These are phyloP conservation scores for Phaseolus lunatus DNA, from an alignment of 306 rosid genomes.

Conservation along the genomic window DNA sequence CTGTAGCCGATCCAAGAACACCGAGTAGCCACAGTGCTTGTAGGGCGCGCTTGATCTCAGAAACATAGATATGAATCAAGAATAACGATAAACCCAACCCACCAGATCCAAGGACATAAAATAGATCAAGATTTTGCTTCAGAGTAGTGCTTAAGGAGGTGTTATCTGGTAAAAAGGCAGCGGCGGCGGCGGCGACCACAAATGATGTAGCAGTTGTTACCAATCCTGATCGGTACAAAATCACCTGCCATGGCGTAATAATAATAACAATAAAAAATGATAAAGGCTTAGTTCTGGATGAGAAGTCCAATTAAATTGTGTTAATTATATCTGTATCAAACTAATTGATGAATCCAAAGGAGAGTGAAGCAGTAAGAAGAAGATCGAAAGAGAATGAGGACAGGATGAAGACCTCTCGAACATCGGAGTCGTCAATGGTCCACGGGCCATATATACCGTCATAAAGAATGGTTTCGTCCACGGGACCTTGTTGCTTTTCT, in stretches of 20 bases:
- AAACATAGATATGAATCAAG: slow-evolving; percentile 83
- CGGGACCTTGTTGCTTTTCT: slow-evolving; percentile 54
- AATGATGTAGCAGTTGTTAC: slow-evolving; percentile 86
- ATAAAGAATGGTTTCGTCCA: slow-evolving; percentile 50
- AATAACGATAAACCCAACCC: slow-evolving; percentile 80
- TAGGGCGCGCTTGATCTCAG: slow-evolving; percentile 81
- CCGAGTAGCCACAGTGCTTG: slow-evolving; percentile 93
- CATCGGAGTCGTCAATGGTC: slow-evolving; percentile 75
- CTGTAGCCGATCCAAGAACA: slow-evolving; percentile 66
- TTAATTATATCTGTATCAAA: not conserved
- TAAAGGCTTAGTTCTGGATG: not conserved
- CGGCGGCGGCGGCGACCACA: slow-evolving; percentile 72
- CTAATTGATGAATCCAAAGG: not conserved
- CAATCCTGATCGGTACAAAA: slow-evolving; percentile 79
- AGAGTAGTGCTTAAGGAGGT: slow-evolving; percentile 43
- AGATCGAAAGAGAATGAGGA: slow-evolving; percentile 8
- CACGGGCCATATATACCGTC: slow-evolving; percentile 91
- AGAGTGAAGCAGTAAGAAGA: not conserved
- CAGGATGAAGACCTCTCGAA: slow-evolving; percentile 63
- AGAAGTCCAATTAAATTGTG: not conserved
- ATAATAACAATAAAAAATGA: not conserved
- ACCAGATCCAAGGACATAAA: slow-evolving; percentile 68
- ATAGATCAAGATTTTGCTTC: slow-evolving; percentile 62
- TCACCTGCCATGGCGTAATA: slow-evolving; percentile 59
- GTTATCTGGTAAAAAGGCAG: slow-evolving; percentile 66